Conservation (phyloP, 2,329 filamentous ascomycete species). For the Amauroascus niger region DNA sequence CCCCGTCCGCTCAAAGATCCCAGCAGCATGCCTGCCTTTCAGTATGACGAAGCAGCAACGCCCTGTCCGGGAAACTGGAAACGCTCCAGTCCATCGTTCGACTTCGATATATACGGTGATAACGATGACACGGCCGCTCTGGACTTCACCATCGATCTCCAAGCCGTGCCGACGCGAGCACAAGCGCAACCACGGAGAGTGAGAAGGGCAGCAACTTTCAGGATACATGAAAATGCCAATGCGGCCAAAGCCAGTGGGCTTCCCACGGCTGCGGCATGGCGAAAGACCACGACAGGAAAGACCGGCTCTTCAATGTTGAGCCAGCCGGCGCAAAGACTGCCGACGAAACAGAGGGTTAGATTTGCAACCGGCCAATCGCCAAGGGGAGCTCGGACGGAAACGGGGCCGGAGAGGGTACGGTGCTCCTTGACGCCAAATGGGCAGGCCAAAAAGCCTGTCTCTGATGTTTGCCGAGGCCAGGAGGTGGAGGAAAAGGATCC, state of each 20-base stretch:
- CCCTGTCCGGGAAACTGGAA: conserved; percentile 27
- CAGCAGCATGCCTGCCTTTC: conserved; percentile 6
- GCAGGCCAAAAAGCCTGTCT: background rate
- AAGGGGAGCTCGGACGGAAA: conserved; percentile 11
- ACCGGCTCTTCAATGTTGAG: conserved; percentile 30
- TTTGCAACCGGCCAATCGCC: conserved; percentile 20
- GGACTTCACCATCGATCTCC: conserved; percentile 36
- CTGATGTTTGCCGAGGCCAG: background rate
- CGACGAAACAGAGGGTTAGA: conserved; percentile 24
- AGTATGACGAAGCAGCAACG: conserved; percentile 23
- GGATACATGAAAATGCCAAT: conserved; percentile 32
- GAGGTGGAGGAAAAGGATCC: conserved; percentile 16
- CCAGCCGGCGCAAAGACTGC: conserved; percentile 35
- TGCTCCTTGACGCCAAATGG: background rate
- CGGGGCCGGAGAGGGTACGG: conserved; percentile 11
- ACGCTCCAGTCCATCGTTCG: conserved; percentile 13
- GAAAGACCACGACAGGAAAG: conserved; percentile 16
- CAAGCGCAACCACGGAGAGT: conserved; percentile 25
- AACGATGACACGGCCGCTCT: conserved; percentile 31
- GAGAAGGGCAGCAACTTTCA: conserved; percentile 25
- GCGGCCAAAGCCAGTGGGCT: conserved; percentile 10
- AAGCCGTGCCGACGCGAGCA: conserved; percentile 22
- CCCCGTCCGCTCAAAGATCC: background rate
- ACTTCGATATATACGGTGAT: conserved; percentile 21
- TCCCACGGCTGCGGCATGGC: conserved; percentile 13